Conservation (phyloP, 164 flowering plant species). For the Chimonanthus praecox region DNA sequence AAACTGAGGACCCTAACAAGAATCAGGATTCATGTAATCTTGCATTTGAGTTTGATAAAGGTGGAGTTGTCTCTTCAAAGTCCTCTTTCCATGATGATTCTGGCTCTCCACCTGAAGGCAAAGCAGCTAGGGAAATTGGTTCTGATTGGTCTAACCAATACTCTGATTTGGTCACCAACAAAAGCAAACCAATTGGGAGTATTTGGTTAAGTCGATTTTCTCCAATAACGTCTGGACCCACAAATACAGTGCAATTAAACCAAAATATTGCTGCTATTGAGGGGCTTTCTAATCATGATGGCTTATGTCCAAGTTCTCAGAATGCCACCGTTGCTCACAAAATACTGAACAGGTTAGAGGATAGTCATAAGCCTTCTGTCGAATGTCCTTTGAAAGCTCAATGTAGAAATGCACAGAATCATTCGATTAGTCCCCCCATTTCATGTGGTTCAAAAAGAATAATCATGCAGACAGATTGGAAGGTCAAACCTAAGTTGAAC, state of each 20-base stretch:
- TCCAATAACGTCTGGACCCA: constrained; percentile 24
- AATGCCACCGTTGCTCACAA: constrained; percentile 13
- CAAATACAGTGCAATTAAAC: constrained; percentile 14
- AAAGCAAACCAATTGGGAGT: constrained; percentile 29
- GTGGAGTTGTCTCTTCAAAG: constrained; percentile 15
- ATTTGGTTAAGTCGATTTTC: constrained; percentile 68
- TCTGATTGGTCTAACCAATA: constrained; percentile 10
- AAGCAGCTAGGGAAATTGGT: constrained; percentile 11
- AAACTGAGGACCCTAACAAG: constrained; percentile 2
- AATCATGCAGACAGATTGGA: constrained; percentile 17
- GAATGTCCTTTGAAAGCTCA: constrained; percentile 13
- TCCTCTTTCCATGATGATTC: constrained; percentile 3
- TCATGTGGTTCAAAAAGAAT: constrained; percentile 22
- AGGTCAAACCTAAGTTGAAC: constrained; percentile 16
- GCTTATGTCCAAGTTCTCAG: constrained; percentile 14
- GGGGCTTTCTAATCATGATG: constrained; percentile 12
- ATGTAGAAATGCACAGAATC: constrained; percentile 13
- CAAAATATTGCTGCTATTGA: constrained; percentile 12
- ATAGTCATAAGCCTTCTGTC: constrained; percentile 12
- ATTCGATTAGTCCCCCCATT: constrained; percentile 12
- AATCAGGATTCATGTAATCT: constrained; percentile 9
- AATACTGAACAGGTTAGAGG: constrained; percentile 16
- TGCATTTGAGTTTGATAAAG: constrained; percentile 13
- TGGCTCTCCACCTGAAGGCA: constrained; percentile 17
- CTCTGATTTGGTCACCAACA: constrained; percentile 10